A percentile compares a stretch with the other conserved stretches of the same genome.
These are phyloP conservation scores for Pleurotus citrinopileatus DNA, from an alignment of 768 basidiomycete species.

Conservation along the genomic window DNA sequence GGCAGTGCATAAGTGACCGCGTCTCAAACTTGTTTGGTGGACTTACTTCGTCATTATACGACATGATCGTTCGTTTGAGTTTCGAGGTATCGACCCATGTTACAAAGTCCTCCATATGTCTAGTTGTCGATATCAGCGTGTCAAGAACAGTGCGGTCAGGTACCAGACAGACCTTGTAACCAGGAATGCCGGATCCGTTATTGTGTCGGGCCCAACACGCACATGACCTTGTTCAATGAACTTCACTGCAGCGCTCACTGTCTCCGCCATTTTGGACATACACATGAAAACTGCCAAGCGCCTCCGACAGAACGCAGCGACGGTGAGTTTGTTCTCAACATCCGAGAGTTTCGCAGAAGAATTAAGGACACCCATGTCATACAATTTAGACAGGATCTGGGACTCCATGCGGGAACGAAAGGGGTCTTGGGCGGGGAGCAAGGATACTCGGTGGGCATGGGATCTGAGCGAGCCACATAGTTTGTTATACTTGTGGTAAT, in stretches of 20 bases:
- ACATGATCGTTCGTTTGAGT: constrained; percentile 92
- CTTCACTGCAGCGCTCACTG: constrained; percentile 90
- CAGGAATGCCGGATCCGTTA: constrained; percentile 94
- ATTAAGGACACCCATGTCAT: constrained; percentile 94
- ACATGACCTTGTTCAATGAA: constrained; percentile 99
- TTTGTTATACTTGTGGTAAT: constrained; percentile 99
- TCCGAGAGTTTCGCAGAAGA: constrained; percentile 87
- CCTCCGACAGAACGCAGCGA: constrained; percentile 90
- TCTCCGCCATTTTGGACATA: constrained; percentile 92
- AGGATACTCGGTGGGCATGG: constrained; percentile 81
- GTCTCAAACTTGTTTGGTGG: background rate
- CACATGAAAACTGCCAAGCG: constrained; percentile 92
- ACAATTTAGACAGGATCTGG: constrained; percentile 89
- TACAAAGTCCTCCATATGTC: constrained; percentile 99
- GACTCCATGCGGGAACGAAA: constrained; percentile 82
- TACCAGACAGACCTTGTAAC: constrained; percentile 67
- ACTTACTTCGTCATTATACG: constrained; percentile 91
- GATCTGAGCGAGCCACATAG: constrained; percentile 84
- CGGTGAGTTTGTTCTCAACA: constrained; percentile 94
- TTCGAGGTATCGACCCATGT: constrained; percentile 99
- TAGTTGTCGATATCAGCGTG: constrained; percentile 21
- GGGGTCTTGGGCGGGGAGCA: constrained; percentile 87
- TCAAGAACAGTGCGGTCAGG: constrained; percentile 7
- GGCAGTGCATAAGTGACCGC: background rate
- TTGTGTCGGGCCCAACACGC: constrained; percentile 92